Evolutionary conservation across 1,284 basidiomycete genomes (phyloP).

Genomic region (Entoloma clypeatum): DNA sequence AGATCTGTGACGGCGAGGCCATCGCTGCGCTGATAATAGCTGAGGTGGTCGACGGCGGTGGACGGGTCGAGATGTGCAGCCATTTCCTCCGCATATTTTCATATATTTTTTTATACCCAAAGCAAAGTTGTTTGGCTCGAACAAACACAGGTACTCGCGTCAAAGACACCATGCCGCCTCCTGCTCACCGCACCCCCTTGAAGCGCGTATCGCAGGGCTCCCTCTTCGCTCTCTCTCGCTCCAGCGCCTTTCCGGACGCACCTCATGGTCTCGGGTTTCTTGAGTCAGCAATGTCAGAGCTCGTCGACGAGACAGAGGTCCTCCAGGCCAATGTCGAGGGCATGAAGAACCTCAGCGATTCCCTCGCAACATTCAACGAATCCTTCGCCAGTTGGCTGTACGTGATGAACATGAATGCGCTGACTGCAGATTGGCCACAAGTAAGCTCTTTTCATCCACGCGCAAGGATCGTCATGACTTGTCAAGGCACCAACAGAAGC

Average conservation of each 20-base stretch:
- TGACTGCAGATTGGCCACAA: conserved; percentile 90
- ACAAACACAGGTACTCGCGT: conserved; percentile 13
- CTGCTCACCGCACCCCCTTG: conserved; percentile 59
- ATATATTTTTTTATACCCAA: conserved; percentile 15
- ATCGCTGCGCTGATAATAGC: conserved; percentile 74
- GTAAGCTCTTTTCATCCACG: conserved; percentile 35
- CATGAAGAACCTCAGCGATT: conserved; percentile 68
- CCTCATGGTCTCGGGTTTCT: conserved; percentile 86
- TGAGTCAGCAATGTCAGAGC: conserved; percentile 78
- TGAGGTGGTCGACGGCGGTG: conserved; percentile 70
- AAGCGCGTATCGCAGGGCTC: conserved; percentile 90
- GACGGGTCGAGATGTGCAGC: conserved; percentile 52
- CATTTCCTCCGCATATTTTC: conserved; percentile 20
- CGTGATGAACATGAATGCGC: conserved; percentile 91
- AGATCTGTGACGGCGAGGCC: conserved; percentile 85
- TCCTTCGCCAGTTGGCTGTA: conserved; percentile 90
- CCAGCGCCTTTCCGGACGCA: conserved; percentile 63
- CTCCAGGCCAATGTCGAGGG: conserved; percentile 75
- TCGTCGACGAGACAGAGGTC: conserved; percentile 82
- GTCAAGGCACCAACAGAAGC: conserved; percentile 58
- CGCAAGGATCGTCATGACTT: neutral
- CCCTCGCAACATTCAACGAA: conserved; percentile 87
- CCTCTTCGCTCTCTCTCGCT: conserved; percentile 78
- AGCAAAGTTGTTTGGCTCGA: conserved; percentile 15
- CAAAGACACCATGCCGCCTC: conserved; percentile 1